Base-by-base conservation (phyloP, 495 filamentous ascomycete species). In the Aspergillus mulundensis region DNA sequence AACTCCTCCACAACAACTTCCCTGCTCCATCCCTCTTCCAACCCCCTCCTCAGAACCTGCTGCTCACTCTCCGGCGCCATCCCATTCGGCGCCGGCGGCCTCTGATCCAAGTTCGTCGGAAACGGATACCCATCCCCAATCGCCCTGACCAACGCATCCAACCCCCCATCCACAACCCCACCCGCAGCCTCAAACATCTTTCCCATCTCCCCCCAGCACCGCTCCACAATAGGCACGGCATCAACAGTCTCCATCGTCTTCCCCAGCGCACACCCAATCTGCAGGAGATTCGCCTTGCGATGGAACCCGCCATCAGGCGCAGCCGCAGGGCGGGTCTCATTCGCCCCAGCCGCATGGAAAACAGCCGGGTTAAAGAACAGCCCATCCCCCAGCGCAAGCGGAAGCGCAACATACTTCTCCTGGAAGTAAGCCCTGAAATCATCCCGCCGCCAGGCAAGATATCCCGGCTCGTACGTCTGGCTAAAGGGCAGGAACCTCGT, bases 171-270 rank as follows among this genome's bases (percentile, higher is more conserved):
- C 46, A 71, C 20, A 25, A 58, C 61, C 48, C 59, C 53, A 3
- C 71, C 76, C 16, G 70, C 72, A 1, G 20, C 46, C 34, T 55
- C 24, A 58, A 66, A 77, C 59, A 65, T 63, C 23, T 54, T 46
- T 12, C 44, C 42, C 50, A 83, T 36, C 15, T 52, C 39, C 11
- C 71, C 72, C 75, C 77, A 84, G 16, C 63, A 70, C 11, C 19
- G 32, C 25, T 71, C 67, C 14, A 83, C 62, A 28, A 83, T 54
- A 15, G 71, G 69, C 41, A 73, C 30, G 4, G 67, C 68, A 61
- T 83, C 78, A 3, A 84, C 65, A 2, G 40, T 71, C 62, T 84
- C 81, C 81, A 84, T 84, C 11, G 78, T 68, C 55, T 81, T 81
- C n/a, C 80, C 81, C 65, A 84, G 72, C 7, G 79, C 79, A 56